Percentiles rank a stretch among this genome's conserved stretches.
These are phyloP conservation scores for Artemisia tridentata DNA, from an alignment of 129 eudicot species.

Conservation along the genomic window DNA sequence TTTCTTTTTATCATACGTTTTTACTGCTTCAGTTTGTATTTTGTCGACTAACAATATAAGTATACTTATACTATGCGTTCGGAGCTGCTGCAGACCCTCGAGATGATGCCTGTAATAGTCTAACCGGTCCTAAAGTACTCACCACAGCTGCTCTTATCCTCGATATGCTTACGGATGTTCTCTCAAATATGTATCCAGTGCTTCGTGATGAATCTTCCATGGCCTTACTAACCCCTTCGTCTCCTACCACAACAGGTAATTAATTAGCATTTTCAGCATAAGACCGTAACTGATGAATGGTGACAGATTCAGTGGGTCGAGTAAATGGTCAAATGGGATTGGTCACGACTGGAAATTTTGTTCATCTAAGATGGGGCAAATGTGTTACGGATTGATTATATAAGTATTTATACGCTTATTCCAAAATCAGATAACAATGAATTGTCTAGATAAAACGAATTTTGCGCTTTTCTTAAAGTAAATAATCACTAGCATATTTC, in stretches of 20 bases:
- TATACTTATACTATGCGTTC: conserved; percentile 89
- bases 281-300: not conserved
- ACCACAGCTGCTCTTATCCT: conserved; percentile 73
- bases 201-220: conserved; percentile 96
- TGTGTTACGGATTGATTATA: no score
- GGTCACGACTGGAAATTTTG: not conserved
- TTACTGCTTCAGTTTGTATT: no score
- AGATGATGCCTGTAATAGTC: conserved; percentile 81
- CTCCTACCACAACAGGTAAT: conserved; percentile 88
- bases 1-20: no score
- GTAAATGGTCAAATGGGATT: not conserved
- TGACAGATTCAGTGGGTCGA: not conserved
- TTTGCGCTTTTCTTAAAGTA: not conserved
- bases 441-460: not conserved
- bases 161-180: conserved; percentile 94
- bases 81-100: conserved; percentile 88
- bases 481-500: no score
- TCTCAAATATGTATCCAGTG: conserved; percentile 84
- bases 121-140: conserved; percentile 68
- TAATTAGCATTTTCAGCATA: not conserved
- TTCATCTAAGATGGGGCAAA: not conserved
- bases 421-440: not conserved
- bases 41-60: no score
- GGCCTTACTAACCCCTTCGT: conserved; percentile 85
- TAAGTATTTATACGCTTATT: no score